Evolutionary conservation across 371 early-diverging fungal species (phyloP).

Genomic region (Batkoa obscura): DNA sequence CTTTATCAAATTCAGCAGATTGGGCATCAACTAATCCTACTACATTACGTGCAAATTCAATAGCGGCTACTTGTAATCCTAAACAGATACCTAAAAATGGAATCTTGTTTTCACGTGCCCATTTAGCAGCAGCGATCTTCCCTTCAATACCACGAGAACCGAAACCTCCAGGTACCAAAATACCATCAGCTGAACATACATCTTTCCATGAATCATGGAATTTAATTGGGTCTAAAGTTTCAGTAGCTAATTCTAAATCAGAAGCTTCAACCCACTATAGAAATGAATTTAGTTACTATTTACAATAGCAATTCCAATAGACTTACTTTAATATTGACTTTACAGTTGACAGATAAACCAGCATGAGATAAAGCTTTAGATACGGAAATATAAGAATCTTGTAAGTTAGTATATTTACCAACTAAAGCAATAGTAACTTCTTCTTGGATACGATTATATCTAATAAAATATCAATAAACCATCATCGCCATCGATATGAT

Average conservation of each 20-base stretch:
- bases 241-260: slow-evolving; percentile 60
- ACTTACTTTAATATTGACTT: slow-evolving; percentile 40
- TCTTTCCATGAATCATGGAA: slow-evolving; percentile 88
- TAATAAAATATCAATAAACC: slow-evolving; percentile 7
- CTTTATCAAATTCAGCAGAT: slow-evolving; percentile 70
- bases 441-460: slow-evolving; percentile 64
- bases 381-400: slow-evolving; percentile 95
- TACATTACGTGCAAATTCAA: slow-evolving; percentile 96
- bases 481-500: not conserved
- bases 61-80: slow-evolving; percentile 95
- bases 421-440: slow-evolving; percentile 85
- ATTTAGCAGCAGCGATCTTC: slow-evolving; percentile 90
- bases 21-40: slow-evolving; percentile 66
- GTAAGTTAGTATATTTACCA: slow-evolving; percentile 89
- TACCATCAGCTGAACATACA: slow-evolving; percentile 76
- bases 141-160: slow-evolving; percentile 95
- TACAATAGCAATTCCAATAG: not conserved
- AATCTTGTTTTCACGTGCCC: slow-evolving; percentile 94
- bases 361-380: slow-evolving; percentile 93
- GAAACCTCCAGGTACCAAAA: slow-evolving; percentile 99
- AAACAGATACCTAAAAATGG: slow-evolving; percentile 99
- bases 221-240: slow-evolving; percentile 58
- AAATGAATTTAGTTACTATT: not conserved
- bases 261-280: slow-evolving; percentile 83
- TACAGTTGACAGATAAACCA: slow-evolving; percentile 56